Conservation (phyloP, 805 yeast species). For the Phaffomyces antillensis region DNA sequence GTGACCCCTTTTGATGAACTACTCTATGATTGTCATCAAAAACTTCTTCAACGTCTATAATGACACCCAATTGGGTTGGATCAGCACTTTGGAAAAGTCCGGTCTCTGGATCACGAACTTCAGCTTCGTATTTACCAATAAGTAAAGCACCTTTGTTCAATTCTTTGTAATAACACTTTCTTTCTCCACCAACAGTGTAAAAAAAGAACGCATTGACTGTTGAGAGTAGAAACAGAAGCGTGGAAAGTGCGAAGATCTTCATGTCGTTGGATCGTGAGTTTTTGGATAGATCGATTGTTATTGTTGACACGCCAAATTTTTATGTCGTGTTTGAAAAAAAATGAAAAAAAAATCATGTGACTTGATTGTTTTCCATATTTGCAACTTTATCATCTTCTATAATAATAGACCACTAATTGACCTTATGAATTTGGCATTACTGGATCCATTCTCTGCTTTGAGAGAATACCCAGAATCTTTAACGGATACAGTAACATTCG, state of each 20-base stretch:
- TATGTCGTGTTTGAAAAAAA: not conserved
- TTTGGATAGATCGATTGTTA: not conserved
- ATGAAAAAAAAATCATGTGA: not conserved
- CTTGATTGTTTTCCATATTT: not conserved
- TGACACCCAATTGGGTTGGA: conserved; percentile 30
- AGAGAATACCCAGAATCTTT: conserved; percentile 87
- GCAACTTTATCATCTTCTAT: not conserved
- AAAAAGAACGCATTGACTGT: conserved; percentile 37
- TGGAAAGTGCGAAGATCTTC: not conserved
- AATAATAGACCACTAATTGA: not conserved
- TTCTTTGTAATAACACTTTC: conserved; percentile 52
- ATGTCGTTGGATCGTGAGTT: not conserved
- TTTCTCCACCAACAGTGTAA: conserved; percentile 44
- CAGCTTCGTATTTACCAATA: conserved; percentile 43
- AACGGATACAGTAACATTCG: conserved; percentile 60
- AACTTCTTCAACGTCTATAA: conserved; percentile 51
- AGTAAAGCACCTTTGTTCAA: conserved; percentile 42
- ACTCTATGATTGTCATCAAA: conserved; percentile 82
- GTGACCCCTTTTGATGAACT: conserved; percentile 53
- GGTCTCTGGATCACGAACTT: conserved; percentile 32
- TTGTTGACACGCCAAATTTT: not conserved
- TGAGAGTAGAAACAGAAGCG: conserved; percentile 12
- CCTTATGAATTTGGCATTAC: conserved; percentile 69
- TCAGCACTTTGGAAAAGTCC: conserved; percentile 29
- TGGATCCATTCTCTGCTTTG: conserved; percentile 87